Conservation (phyloP, 2,329 filamentous ascomycete species). For the Dactylellina leptospora region DNA sequence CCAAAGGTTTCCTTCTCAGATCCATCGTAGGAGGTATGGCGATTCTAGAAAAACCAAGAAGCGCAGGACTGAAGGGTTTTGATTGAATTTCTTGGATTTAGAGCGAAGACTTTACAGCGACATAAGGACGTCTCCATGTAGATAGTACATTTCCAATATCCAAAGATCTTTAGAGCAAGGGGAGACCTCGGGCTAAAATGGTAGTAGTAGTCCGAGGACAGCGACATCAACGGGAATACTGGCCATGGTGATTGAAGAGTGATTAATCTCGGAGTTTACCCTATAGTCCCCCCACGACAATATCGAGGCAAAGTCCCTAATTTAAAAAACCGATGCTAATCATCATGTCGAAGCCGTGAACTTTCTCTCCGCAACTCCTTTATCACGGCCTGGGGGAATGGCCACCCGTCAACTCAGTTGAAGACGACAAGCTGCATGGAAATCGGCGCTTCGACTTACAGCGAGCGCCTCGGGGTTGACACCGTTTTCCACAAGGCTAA, state of each 20-base stretch:
- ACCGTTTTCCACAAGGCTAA: constrained; percentile 95
- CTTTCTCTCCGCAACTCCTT: constrained; percentile 70
- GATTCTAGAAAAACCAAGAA: constrained; percentile 58
- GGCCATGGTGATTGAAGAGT: too few species aligned
- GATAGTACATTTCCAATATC: too few species aligned
- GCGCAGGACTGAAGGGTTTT: constrained; percentile 44
- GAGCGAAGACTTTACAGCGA: neutral
- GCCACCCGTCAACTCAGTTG: neutral
- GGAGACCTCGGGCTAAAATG: too few species aligned
- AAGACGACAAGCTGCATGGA: neutral
- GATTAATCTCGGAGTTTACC: too few species aligned
- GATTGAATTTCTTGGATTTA: neutral
- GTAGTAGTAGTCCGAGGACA: too few species aligned
- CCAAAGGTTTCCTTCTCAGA: constrained; percentile 33
- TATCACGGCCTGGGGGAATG: constrained; percentile 65
- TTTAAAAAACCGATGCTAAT: too few species aligned
- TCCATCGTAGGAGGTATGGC: constrained; percentile 56
- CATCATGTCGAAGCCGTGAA: constrained; percentile 58
- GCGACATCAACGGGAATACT: too few species aligned
- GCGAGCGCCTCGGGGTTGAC: constrained; percentile 95
- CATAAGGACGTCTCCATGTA: too few species aligned
- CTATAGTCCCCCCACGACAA: too few species aligned
- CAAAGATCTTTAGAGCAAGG: too few species aligned
- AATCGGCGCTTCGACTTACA: constrained; percentile 67
- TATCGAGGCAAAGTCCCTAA: too few species aligned